Evolutionary conservation across 2,329 filamentous ascomycete species (phyloP).

Genomic region (Aspergillus eucalypticola): DNA sequence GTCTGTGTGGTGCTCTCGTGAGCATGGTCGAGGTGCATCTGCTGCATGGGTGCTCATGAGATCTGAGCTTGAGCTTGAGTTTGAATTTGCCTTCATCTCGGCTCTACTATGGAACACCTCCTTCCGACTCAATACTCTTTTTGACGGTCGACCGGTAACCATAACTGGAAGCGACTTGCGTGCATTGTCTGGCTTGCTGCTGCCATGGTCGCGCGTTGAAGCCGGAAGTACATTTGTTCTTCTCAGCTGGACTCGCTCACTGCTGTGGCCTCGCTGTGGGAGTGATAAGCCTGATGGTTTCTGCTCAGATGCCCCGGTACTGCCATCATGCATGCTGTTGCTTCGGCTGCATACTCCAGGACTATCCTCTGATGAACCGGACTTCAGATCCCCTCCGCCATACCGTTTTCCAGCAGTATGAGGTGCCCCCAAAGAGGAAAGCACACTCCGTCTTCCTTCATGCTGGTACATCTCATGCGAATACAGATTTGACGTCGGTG

Average conservation of each 20-base stretch:
- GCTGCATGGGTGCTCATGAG: not conserved
- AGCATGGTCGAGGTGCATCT: not conserved
- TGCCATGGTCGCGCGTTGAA: not conserved
- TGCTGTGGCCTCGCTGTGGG: not conserved
- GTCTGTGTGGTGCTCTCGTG: not conserved
- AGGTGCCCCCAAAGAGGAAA: conserved; percentile 14
- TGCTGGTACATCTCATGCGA: conserved; percentile 18
- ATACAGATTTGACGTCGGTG: conserved; percentile 10
- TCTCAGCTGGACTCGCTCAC: not conserved
- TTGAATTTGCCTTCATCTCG: not conserved
- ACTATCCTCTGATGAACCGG: not conserved
- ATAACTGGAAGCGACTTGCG: not conserved
- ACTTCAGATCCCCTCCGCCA: too few relatives aligned
- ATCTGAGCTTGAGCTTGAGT: not conserved
- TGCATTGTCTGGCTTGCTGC: not conserved
- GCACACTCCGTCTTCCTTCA: conserved; percentile 18
- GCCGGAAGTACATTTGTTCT: not conserved
- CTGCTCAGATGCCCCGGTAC: not conserved
- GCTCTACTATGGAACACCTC: not conserved
- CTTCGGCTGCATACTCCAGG: not conserved
- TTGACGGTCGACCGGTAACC: not conserved
- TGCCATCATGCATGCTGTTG: not conserved
- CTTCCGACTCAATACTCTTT: not conserved
- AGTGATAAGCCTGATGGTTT: not conserved
- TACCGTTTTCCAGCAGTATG: not conserved